Conservation (phyloP, 768 basidiomycete genomes). For the Tephrocybe sp. region DNA sequence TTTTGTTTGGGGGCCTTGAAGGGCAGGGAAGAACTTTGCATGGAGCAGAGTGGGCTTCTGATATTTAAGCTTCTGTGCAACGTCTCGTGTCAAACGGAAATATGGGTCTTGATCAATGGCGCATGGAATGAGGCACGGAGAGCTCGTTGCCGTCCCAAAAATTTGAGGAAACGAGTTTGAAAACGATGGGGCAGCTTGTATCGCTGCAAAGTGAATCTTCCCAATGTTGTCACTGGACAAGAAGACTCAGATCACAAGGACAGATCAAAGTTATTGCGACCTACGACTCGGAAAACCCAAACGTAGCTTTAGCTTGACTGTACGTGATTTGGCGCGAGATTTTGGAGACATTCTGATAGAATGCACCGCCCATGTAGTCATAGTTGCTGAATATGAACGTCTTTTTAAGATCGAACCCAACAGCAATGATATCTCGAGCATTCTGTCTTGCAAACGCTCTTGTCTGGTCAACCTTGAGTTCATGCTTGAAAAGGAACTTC, state of each 20-base stretch:
- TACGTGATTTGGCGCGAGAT: conserved; percentile 92
- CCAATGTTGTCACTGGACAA: conserved; percentile 91
- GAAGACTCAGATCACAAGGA: not conserved
- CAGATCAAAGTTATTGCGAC: conserved; percentile 28
- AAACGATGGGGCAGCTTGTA: conserved; percentile 96
- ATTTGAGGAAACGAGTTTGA: conserved; percentile 99
- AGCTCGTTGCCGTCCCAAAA: conserved; percentile 77
- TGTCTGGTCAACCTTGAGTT: conserved; percentile 87
- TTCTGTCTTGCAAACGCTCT: conserved; percentile 81
- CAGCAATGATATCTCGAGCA: conserved; percentile 95
- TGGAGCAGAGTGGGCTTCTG: conserved; percentile 92
- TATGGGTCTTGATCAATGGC: conserved; percentile 98
- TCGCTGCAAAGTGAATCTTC: conserved; percentile 93
- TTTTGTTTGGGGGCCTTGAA: conserved; percentile 97
- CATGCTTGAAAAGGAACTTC: conserved; percentile 97
- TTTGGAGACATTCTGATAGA: conserved; percentile 92
- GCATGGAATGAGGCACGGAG: conserved; percentile 95
- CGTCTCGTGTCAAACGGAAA: conserved; percentile 97
- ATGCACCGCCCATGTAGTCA: conserved; percentile 85
- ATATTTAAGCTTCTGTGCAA: conserved; percentile 91
- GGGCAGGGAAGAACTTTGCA: conserved; percentile 96
- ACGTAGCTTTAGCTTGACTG: conserved; percentile 92
- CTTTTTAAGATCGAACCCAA: conserved; percentile 87
- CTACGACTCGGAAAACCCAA: conserved; percentile 95
- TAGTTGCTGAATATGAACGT: conserved; percentile 98